Conservation (phyloP, 2,329 filamentous ascomycete genomes). For the Aspergillus glaucus region DNA sequence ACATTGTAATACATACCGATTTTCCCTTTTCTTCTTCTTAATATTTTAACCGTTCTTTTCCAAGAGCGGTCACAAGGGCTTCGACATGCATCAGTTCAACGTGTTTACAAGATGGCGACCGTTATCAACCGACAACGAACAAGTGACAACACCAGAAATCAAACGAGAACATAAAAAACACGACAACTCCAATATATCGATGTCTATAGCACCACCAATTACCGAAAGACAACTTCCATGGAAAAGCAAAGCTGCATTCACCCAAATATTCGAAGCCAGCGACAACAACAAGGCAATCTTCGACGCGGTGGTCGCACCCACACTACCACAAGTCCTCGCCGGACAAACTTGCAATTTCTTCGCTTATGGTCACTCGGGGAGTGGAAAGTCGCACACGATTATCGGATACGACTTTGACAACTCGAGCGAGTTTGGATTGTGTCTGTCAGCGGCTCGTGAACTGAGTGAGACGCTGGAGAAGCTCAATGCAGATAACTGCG, state of each 20-base stretch:
- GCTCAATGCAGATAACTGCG: conserved; percentile 13
- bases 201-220: neutral
- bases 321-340: conserved; percentile 26
- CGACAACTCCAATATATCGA: neutral
- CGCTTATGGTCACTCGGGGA: conserved; percentile 40
- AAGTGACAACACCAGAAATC: neutral
- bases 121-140: neutral
- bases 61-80: no score
- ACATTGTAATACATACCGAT: no score
- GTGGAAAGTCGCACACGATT: conserved; percentile 39
- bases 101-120: neutral
- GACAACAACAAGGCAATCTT: conserved; percentile 25
- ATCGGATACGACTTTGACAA: conserved; percentile 39
- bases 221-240: conserved; percentile 9
- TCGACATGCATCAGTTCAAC: neutral
- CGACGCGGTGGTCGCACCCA: conserved; percentile 26
- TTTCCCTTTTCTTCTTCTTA: no score
- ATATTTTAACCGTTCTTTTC: no score
- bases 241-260: conserved; percentile 21
- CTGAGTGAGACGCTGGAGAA: conserved; percentile 21
- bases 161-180: neutral
- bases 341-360: conserved; percentile 39
- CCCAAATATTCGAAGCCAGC: conserved; percentile 13
- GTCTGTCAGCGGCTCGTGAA: conserved; percentile 28
- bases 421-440: conserved; percentile 30